phyloP scores from a whole-genome alignment of 495 filamentous ascomycete genomes.

The Aspergillus asperescens region DNA sequence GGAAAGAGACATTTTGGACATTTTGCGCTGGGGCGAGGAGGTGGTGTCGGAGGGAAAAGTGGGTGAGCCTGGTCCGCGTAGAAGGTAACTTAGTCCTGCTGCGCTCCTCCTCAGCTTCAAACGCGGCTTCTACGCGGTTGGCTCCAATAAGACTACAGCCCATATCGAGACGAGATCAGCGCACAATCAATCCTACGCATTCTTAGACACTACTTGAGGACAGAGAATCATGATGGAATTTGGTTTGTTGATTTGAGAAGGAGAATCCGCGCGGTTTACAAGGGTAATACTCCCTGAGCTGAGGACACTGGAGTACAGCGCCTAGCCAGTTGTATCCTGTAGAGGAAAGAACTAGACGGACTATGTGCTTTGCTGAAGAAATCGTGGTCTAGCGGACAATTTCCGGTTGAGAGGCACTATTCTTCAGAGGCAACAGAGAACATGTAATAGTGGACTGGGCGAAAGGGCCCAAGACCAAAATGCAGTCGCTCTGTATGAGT shows the following conservation, averaged over 20 bases:
- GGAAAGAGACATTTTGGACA: slow-evolving; percentile 45
- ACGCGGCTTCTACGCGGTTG: slow-evolving; percentile 31
- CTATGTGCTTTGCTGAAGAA: background rate
- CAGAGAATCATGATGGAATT: background rate
- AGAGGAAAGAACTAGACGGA: background rate
- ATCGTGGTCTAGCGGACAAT: background rate
- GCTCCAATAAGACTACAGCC: slow-evolving; percentile 18
- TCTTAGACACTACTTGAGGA: slow-evolving; percentile 8
- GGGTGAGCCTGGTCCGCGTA: slow-evolving; percentile 25
- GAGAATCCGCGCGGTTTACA: background rate
- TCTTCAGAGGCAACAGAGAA: background rate
- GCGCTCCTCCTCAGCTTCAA: slow-evolving; percentile 18
- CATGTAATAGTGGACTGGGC: no score
- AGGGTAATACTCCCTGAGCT: no score
- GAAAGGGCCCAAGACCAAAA: background rate
- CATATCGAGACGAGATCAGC: slow-evolving; percentile 24
- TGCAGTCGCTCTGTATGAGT: background rate
- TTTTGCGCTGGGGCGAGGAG: slow-evolving; percentile 23
- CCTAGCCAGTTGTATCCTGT: background rate
- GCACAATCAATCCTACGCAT: slow-evolving; percentile 14
- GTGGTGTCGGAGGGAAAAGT: slow-evolving; percentile 24
- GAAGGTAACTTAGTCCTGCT: slow-evolving; percentile 19
- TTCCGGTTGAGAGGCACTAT: background rate
- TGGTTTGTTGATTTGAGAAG: background rate
- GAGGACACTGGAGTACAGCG: background rate